Base-by-base conservation (phyloP, 75 land plant genomes). In the Pinus tabuliformis region DNA sequence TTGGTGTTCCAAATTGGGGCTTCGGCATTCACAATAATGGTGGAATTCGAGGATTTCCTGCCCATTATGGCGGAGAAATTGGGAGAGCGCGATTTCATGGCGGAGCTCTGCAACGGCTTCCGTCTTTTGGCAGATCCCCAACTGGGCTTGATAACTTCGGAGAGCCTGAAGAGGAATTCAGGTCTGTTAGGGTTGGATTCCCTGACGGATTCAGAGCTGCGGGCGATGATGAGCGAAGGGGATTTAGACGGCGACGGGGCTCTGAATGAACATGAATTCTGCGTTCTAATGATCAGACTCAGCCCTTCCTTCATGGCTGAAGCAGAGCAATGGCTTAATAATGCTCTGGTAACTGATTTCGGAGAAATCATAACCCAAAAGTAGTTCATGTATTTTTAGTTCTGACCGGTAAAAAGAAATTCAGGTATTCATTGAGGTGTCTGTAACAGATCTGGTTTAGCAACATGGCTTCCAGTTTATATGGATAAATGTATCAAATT, bases 31-130 rank as follows among this genome's bases (percentile, higher is more conserved):
- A 60, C 20, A 11, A 56, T 49, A 54, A 70, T 17, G 62, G 76
- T 9, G 54, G 64, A 78, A 5, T 92, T 92, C 77, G 76, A 85
- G 68, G 95, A 93, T 72, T 86, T 75, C 59, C 72, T 93, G 45
- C 95, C 95, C 3, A 56, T 79, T 14, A 93, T 93, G 95, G 93
- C 89, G 17, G 83, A 83, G 86, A 83, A 78, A 37, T 77, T 93
- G 75, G 95, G 91, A 20, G 82, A 83, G 26, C 81, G 84, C 39
- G 95, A 86, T 72, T 84, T 93, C 56, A 79, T 93, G 87, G 76
- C 42, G 73, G 95, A 93, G 88, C 89, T 93, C 8, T 85, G 85
- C 77, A 91, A 89, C 13, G 93, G 93, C 62, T 93, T 93, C 61
- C 75, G 70, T 49, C 76, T 86, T 70, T 73, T 93, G 59, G 83